Evolutionary conservation across 108 stramenopile species (phyloP), one percentile per base, ranked within the genome.

Genomic region (Cyclotella cryptica): DNA sequence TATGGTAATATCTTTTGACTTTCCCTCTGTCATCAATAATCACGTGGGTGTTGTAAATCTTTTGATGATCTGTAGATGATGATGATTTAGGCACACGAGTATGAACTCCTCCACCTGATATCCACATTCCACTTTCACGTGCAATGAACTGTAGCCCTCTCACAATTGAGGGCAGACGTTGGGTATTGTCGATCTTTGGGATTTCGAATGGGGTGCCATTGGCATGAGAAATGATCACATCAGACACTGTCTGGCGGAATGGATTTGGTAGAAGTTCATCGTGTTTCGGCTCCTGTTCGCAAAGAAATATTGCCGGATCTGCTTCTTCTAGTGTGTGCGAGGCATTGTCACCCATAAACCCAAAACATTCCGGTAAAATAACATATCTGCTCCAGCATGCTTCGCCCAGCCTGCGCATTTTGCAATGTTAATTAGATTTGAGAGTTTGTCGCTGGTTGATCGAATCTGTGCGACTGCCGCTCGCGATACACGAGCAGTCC

Each of bases 11-110:
- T 10, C 64, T 42, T 46, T 70, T 41, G 0, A 98, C 43, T 3
- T 71, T 40, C 1, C 98, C 98, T 3, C 73, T 41, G 24, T 76
- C 66, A 73, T 97, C 88, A 30, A 99, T 69, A 28, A 99, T 90
- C n/a, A 98, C 75, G 55, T 99, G 98, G 5, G 97, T 94, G 72
- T 99, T 99, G 89, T 93, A 92, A 15, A 98, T 89, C 43, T 94
- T 84, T 26, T 55, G 15, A 1, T 77, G 29, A 40, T 42, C 39
- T 43, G 61, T 27, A 0, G 68, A 69, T 26, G 90, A 83, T 22
- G 83, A 84, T 17, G 78, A 49, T 51, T 47, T 27, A 6, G 60
- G 54, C 13, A 47, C 85, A 15, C 47, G 49, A 10, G 88, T 85
- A 75, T 96, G 95, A 47, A 93, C 75, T 9, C 92, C 94, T 19